Evolutionary conservation across 176 grass and related monocot genomes (phyloP), one percentile per base, ranked within the genome.

Genomic region (Alopecurus myosuroides): DNA sequence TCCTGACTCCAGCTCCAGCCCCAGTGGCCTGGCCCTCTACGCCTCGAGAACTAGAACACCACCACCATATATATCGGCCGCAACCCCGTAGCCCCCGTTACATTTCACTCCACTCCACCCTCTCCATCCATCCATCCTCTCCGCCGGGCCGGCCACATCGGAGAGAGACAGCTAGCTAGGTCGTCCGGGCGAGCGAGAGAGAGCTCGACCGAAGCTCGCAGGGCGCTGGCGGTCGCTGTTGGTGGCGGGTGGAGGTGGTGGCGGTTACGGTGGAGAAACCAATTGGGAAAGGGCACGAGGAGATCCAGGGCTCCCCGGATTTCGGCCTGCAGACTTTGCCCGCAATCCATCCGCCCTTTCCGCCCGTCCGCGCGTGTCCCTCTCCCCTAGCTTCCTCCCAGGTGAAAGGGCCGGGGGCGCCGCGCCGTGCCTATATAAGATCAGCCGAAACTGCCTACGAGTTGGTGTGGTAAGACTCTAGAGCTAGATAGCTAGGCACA

Each of bases 221-320:
- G 12, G 25, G 60, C 14, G 12, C 60, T 14, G 28, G 20, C 69
- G 55, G 93, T 98, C 96, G 86, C 93, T 94, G 82, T 98, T 92
- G 57, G 93, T 95, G 83, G 93, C 89, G 61, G 96, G 93, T 98
- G 95, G 85, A 93, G 91, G 89, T 92, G 93, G 91, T 90, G 89
- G 93, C 87, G 85, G 91, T 95, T 95, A 87, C 87, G 90, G 91
- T 76, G 86, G 91, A 91, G 90, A 88, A 86, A 87, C 90, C 89
- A 94, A 88, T 83, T 44, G 89, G 88, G 81, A 87, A 89, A 89
- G 80, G 76, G 85, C 81, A 84, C 40, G 81, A 81, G 46, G n/a
- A 51, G 77, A 94, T 88, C 84, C 75, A 89, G 77, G 70, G 66
- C 82, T 77, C 87, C 84, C 82, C 61, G 74, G 90, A 89, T 89